Evolutionary conservation across 768 basidiomycete genomes (phyloP), one percentile per base, ranked within the genome.

Genomic region (Leucogyrophana mollusca): DNA sequence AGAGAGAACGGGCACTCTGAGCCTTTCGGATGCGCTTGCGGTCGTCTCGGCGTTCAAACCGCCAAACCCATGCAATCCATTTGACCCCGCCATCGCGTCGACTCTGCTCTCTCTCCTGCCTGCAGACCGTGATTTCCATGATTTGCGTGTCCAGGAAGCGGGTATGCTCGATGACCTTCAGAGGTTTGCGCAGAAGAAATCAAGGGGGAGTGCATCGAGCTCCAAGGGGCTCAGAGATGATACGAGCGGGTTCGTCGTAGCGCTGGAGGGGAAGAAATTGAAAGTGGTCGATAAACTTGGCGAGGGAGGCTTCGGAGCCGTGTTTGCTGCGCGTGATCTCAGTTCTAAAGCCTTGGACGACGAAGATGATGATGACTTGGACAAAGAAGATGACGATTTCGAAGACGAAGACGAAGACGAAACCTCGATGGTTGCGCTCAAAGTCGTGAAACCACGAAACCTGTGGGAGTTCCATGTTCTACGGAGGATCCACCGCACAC

Each of bases 271-370:
- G 3, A 78, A 77, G 47, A 71, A 71, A 43, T 92, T 88, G 58
- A 78, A 77, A 43, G 81, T 97, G 4, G 69, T 75, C 3, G 87
- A 87, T 51, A 99, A 98, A 64, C 75, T 99, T 18, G 96, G 96
- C 14, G 96, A 99, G 68, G 96, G 96, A 4, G 92, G 94, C 0
- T 99, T 95, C 56, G 96, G 95, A 2, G 80, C 87, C 3, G 96
- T 99, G n/a, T 99, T 95, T 73, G 80, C 86, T 50, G 90, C 89
- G 3, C 76, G 78, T 45, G 77, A 84, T 59, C 43, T 73, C 58
- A 47, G 43, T 21, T 55, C 54, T 16, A 66, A 77, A 9, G 74
- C 80, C 6, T 67, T 69, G 22, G 59, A 51, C 16, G 61, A 68
- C 43, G 63, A 66, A 1, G 73, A 73, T 5, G 76, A 76, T 3